These are phyloP conservation scores for Lasiodiplodia sp. DNA, from an alignment of 2,329 filamentous ascomycete species.

Conservation along the genomic window DNA sequence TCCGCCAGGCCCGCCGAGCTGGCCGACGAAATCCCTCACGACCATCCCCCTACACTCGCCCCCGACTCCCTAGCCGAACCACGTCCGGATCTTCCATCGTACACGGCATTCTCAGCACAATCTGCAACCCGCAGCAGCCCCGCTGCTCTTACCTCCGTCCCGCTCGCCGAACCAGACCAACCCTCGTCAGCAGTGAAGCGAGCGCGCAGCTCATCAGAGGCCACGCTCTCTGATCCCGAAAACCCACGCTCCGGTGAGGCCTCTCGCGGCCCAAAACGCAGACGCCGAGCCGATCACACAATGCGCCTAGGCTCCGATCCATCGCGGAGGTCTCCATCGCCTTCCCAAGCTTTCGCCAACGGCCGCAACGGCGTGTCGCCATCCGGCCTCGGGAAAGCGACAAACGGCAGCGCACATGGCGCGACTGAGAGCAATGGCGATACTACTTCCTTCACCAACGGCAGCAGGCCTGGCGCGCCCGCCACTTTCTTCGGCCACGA, in stretches of 20 bases:
- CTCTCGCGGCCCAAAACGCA: conserved; percentile 51
- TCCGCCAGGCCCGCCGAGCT: conserved; percentile 63
- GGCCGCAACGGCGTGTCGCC: conserved; percentile 48
- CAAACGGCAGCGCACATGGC: conserved; percentile 51
- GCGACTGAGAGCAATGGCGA: conserved; percentile 53
- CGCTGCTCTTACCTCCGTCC: conserved; percentile 34
- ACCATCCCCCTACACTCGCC: conserved; percentile 66
- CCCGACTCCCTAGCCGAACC: conserved; percentile 71
- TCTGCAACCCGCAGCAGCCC: conserved; percentile 36
- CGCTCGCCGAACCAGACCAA: conserved; percentile 32
- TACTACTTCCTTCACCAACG: conserved; percentile 48
- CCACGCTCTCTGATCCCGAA: conserved; percentile 35
- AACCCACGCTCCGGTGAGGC: conserved; percentile 39
- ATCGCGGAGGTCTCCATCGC: conserved; percentile 46
- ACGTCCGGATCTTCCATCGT: conserved; percentile 59
- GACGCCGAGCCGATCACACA: conserved; percentile 50
- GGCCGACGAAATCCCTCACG: conserved; percentile 71
- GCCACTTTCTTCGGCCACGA: conserved; percentile 81
- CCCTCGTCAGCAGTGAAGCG: conserved; percentile 38
- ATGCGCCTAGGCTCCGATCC: conserved; percentile 53
- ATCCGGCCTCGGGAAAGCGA: conserved; percentile 43
- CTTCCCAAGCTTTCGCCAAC: conserved; percentile 48
- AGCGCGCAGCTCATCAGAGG: conserved; percentile 43
- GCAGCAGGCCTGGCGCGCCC: conserved; percentile 42
- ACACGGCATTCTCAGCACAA: conserved; percentile 46